Conservation (phyloP, 345 rosid species). For the Aquilaria malaccensis region DNA sequence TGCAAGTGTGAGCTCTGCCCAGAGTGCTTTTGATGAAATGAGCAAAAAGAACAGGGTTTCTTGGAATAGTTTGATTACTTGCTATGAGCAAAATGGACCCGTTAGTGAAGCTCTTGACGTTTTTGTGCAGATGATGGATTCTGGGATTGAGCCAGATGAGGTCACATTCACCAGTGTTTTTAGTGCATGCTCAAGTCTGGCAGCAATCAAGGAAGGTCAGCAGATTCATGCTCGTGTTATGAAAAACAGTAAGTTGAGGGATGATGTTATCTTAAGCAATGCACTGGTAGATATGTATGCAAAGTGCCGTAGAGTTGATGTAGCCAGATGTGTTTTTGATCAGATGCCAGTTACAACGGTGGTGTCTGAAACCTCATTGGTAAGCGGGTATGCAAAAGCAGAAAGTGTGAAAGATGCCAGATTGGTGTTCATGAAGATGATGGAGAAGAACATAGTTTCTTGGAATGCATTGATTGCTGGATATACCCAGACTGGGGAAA, state of each 20-base stretch:
- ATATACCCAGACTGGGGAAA: constrained; percentile 76
- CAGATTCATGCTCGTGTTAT: constrained; percentile 60
- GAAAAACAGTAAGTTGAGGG: constrained; percentile 44
- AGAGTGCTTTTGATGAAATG: constrained; percentile 56
- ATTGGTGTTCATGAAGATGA: constrained; percentile 67
- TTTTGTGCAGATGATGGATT: constrained; percentile 53
- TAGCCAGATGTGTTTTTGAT: constrained; percentile 69
- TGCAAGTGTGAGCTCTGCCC: constrained; percentile 45
- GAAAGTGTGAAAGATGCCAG: constrained; percentile 64
- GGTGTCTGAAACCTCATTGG: constrained; percentile 79
- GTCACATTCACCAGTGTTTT: constrained; percentile 73
- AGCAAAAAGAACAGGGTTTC: constrained; percentile 53
- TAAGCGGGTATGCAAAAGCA: constrained; percentile 74
- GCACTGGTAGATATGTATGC: constrained; percentile 85
- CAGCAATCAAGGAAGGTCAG: constrained; percentile 46
- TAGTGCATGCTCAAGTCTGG: constrained; percentile 79
- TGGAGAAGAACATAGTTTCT: constrained; percentile 63
- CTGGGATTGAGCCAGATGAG: constrained; percentile 58
- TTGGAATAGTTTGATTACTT: constrained; percentile 86
- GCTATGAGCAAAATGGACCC: constrained; percentile 89
- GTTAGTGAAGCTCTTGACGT: constrained; percentile 47
- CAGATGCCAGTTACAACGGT: constrained; percentile 50
- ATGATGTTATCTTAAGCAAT: constrained; percentile 66
- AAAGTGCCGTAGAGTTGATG: constrained; percentile 44
- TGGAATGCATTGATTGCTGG: constrained; percentile 97